Conservation (phyloP, 441 rosid genomes). For the Bocquillonia castaneifolia region DNA sequence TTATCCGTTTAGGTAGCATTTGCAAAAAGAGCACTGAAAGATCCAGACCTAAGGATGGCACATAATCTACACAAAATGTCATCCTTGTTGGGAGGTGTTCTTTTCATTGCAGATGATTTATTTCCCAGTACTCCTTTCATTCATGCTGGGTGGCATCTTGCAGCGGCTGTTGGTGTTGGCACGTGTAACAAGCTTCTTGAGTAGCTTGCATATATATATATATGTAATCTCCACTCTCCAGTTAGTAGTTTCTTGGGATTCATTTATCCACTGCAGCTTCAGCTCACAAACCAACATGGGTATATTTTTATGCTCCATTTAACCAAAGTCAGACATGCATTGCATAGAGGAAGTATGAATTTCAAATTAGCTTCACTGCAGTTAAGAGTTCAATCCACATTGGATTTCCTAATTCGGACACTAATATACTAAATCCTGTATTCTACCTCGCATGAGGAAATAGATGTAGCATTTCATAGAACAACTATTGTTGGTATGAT, state of each 20-base stretch:
- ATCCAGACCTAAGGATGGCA: constrained; percentile 69
- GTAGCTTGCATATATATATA: constrained; percentile 30
- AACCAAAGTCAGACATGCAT: constrained; percentile 5
- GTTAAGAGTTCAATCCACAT: constrained; percentile 11
- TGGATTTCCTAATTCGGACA: constrained; percentile 20
- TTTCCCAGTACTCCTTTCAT: constrained; percentile 70
- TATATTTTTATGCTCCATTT: constrained; percentile 4
- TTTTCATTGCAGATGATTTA: constrained; percentile 84
- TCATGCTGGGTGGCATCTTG: constrained; percentile 98
- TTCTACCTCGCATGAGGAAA: not conserved
- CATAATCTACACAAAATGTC: constrained; percentile 86
- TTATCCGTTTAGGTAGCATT: constrained; percentile 59
- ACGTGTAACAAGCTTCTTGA: constrained; percentile 89
- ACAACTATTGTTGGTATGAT: not conserved
- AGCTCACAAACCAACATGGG: constrained; percentile 12
- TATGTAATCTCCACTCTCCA: constrained; percentile 10
- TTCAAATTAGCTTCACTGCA: not conserved
- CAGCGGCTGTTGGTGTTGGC: constrained; percentile 90
- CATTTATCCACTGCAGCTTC: constrained; percentile 18
- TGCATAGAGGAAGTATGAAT: not conserved
- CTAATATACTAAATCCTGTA: not conserved
- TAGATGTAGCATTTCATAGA: not conserved
- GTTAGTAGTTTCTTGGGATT: constrained; percentile 14
- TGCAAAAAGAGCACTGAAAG: constrained; percentile 65
- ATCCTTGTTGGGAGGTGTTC: constrained; percentile 68